Evolutionary conservation across 1,284 basidiomycete species (phyloP).

Genomic region (Sphaerobolus stellatus): DNA sequence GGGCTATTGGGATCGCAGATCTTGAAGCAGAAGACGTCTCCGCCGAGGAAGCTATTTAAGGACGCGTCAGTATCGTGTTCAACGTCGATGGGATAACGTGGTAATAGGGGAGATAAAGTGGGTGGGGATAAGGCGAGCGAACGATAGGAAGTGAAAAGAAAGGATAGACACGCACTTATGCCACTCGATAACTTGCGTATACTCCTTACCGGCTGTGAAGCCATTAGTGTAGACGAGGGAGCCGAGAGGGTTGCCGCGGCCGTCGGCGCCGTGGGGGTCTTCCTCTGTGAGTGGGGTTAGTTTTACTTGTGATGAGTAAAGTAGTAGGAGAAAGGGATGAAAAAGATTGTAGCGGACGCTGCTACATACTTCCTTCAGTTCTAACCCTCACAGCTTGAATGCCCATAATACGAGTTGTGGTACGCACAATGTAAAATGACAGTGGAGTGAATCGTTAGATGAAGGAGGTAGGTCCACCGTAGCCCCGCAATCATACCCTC

Average conservation of each 20-base stretch:
- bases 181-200: conserved; percentile 57
- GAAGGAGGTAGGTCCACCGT: too few relatives aligned
- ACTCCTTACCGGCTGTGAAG: conserved; percentile 42
- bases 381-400: too few relatives aligned
- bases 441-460: too few relatives aligned
- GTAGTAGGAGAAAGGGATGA: background rate
- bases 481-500: too few relatives aligned
- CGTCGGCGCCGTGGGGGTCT: conserved; percentile 60
- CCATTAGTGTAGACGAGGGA: conserved; percentile 56
- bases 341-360: background rate
- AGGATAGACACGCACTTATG: conserved; percentile 43
- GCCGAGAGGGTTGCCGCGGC: conserved; percentile 54
- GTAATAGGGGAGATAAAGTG: too few relatives aligned
- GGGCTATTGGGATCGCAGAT: conserved; percentile 58
- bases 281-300: conserved; percentile 43
- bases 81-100: too few relatives aligned
- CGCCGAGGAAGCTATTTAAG: conserved; percentile 60
- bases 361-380: too few relatives aligned
- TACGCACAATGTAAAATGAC: too few relatives aligned
- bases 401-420: too few relatives aligned
- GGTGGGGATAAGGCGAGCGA: too few relatives aligned
- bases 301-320: background rate
- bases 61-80: background rate
- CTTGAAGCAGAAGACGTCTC: conserved; percentile 52
- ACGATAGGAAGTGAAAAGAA: conserved; percentile 5